A percentile compares a stretch with the other conserved stretches of the same genome.
phyloP scores from a whole-genome alignment of 1,284 basidiomycete genomes.

The Amylostereum chailletii region DNA sequence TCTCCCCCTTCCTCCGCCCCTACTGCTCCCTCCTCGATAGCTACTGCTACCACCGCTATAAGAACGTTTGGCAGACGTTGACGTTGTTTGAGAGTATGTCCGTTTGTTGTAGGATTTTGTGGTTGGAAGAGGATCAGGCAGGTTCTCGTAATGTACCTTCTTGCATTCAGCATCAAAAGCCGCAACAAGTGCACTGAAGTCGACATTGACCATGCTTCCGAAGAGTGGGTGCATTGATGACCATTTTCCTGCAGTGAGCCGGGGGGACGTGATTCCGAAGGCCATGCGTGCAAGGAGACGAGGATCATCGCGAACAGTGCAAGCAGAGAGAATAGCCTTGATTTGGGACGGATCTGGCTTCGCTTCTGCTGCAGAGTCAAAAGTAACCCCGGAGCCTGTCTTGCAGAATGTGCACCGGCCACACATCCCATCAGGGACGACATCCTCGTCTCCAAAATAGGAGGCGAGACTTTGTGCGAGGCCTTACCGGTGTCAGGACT shows the following conservation, averaged over 20 bases:
- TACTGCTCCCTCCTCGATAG: constrained; percentile 4
- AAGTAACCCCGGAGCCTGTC: constrained; percentile 28
- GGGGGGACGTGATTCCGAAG: constrained; percentile 38
- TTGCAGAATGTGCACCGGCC: constrained; percentile 36
- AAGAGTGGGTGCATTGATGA: constrained; percentile 30
- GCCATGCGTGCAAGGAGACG: constrained; percentile 40
- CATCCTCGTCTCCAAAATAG: constrained; percentile 38
- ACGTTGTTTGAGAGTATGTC: constrained; percentile 13
- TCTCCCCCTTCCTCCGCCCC: constrained; percentile 1
- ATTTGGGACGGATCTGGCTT: constrained; percentile 24
- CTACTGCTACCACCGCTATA: constrained; percentile 1
- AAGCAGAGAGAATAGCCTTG: constrained; percentile 30
- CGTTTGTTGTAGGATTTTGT: constrained; percentile 16
- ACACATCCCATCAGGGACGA: constrained; percentile 34
- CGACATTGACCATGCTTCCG: constrained; percentile 30
- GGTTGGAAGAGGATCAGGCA: constrained; percentile 5
- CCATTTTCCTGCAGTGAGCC: constrained; percentile 32
- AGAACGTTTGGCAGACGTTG: constrained; percentile 1
- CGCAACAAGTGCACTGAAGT: constrained; percentile 27
- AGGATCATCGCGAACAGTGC: constrained; percentile 40
- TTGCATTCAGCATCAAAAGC: constrained; percentile 32
- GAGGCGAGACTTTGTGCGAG: constrained; percentile 33
- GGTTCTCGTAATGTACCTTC: constrained; percentile 22
- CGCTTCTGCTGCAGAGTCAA: constrained; percentile 20
- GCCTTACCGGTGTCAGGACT: constrained; percentile 20